Percentiles rank a stretch among this genome's conserved stretches.
These are phyloP conservation scores for Sporothrix globosa DNA, from an alignment of 2,329 filamentous ascomycete species.

Conservation along the genomic window DNA sequence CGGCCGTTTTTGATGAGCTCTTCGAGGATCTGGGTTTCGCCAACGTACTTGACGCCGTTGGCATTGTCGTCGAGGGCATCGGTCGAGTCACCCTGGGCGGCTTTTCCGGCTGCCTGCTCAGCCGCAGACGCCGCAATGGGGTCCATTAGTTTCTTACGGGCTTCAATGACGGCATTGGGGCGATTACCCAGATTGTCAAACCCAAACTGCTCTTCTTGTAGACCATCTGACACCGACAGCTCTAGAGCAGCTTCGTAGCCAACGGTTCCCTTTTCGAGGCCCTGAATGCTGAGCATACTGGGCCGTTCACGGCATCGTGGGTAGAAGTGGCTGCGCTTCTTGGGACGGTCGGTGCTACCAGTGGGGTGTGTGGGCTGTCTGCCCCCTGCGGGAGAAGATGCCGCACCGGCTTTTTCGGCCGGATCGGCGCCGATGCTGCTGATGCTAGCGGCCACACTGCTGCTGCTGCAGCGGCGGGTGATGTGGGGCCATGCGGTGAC, in stretches of 20 bases:
- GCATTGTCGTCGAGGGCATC: conserved; percentile 24
- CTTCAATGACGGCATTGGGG: conserved; percentile 58
- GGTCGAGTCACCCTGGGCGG: conserved; percentile 3
- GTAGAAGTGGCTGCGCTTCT: conserved; percentile 60
- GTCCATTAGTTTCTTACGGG: conserved; percentile 60
- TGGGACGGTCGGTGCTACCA: conserved; percentile 35
- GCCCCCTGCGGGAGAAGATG: background rate
- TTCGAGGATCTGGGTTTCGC: conserved; percentile 62
- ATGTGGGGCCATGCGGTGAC: conserved; percentile 67
- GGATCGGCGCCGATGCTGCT: background rate
- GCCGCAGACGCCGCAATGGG: conserved; percentile 44
- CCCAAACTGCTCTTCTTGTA: conserved; percentile 65
- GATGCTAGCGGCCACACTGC: conserved; percentile 38
- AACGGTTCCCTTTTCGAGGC: conserved; percentile 70
- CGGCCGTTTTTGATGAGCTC: conserved; percentile 60
- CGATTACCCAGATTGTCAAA: conserved; percentile 61
- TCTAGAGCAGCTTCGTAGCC: conserved; percentile 71
- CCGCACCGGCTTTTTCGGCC: background rate
- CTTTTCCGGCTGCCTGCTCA: conserved; percentile 8
- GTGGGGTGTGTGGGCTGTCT: background rate
- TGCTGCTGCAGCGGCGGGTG: conserved; percentile 47
- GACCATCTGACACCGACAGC: conserved; percentile 64
- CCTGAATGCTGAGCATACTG: conserved; percentile 73
- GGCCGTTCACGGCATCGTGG: conserved; percentile 64
- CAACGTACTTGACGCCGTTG: conserved; percentile 58